Conservation (phyloP, 225 moss, liverwort and hornwort species). For the Pleurozium schreberi region DNA sequence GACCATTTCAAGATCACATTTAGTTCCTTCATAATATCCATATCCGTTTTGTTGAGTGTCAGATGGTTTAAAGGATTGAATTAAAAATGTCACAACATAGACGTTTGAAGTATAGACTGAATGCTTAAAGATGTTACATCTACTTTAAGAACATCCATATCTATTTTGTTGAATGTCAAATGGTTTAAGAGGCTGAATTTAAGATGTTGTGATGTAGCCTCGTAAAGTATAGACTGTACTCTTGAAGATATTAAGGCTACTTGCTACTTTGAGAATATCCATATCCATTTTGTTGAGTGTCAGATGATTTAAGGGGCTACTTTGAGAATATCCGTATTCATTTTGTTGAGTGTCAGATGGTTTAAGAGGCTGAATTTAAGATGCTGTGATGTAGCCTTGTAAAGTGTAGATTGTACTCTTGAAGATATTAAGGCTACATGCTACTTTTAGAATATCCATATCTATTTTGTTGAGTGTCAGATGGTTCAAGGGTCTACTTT, state of each 20-base stretch:
- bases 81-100: neutral
- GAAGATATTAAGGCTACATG: rapidly evolving
- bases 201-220: neutral
- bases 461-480: neutral
- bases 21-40: no score
- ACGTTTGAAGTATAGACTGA: no score
- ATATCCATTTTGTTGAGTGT: neutral
- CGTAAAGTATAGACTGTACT: neutral
- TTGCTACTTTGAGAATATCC: neutral
- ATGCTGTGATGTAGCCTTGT: no score
- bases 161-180: neutral
- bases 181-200: rapidly evolving
- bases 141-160: neutral
- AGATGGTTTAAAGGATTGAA: rapidly evolving
- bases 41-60: neutral
- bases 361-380: neutral
- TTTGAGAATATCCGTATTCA: neutral
- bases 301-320: rapidly evolving
- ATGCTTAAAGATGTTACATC: no score
- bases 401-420: neutral
- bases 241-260: neutral
- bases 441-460: neutral
- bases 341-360: rapidly evolving
- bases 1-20: no score
- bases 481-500: neutral